Evolutionary conservation across 148 eudicot species (phyloP).

Genomic region (Selenicereus undatus): DNA sequence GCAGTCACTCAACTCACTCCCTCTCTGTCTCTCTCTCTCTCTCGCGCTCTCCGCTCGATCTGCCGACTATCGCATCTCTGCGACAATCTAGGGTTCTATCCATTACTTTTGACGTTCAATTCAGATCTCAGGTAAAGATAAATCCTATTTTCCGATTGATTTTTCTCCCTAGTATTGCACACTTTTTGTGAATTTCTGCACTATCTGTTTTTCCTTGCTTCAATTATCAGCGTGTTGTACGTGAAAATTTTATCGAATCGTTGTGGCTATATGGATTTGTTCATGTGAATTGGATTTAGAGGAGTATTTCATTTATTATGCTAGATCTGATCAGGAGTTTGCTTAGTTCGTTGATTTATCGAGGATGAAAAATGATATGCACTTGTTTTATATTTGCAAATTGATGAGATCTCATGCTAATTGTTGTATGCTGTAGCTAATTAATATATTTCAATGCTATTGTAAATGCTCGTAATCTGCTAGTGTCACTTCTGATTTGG

Average conservation of each 20-base stretch:
- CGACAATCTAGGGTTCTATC: slow-evolving; percentile 27
- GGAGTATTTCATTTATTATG: not conserved
- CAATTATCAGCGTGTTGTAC: not conserved
- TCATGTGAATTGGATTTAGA: not conserved
- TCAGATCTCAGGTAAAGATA: slow-evolving; percentile 14
- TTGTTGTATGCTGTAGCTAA: not conserved
- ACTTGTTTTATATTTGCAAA: not conserved
- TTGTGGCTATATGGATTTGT: not conserved
- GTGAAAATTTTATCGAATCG: not conserved
- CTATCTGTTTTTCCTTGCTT: not conserved
- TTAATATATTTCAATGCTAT: not conserved
- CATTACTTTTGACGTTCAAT: not conserved
- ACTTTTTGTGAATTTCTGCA: not conserved
- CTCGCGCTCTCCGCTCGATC: not conserved
- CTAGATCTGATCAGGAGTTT: slow-evolving; percentile 13
- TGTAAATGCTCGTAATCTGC: not conserved
- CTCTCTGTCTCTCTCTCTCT: slow-evolving; percentile 3
- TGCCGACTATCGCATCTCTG: slow-evolving; percentile 9
- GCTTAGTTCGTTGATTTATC: slow-evolving; percentile 2
- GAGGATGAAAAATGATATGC: not conserved
- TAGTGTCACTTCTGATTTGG: not conserved
- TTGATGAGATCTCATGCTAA: slow-evolving; percentile 18
- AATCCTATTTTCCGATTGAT: not conserved
- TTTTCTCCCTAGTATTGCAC: not conserved
- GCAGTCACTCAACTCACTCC: slow-evolving; percentile 16